Base-by-base conservation (phyloP, 495 filamentous ascomycete genomes). In the Penicillium atrosanguineum region DNA sequence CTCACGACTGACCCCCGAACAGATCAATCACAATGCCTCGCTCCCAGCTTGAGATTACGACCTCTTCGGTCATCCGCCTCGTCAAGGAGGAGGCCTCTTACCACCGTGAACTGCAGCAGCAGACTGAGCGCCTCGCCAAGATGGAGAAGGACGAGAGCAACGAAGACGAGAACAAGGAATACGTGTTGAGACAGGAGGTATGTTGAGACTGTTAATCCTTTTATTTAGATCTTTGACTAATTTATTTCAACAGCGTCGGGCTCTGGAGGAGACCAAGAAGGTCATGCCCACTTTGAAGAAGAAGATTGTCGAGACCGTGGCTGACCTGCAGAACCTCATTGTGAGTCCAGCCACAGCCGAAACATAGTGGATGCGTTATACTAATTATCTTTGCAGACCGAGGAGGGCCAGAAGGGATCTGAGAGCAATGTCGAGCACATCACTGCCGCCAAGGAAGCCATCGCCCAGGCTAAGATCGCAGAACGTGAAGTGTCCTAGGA, bases 11-110 rank as follows among this genome's bases (percentile, higher is more conserved):
- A 50, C 48, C 16, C 31, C 23, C 39, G 7, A 19, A 39, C 39
- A 55, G 49, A 53, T 49, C 21, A 20, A 37, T 39, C 49, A 68
- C 14, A 43, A 95, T 93, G 89, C 77, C 86, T 7, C 88, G 88
- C 29, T 84, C 87, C 9, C 80, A 81, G 58, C 79, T 96, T 52
- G 73, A 82, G 43, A 90, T 94, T 58, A 78, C 82, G 44, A 91
- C 87, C 16, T 82, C 83, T 43, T 81, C 86, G 19, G 78, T 97
- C 60, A 74, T 82, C 59, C 90, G 93, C 48, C 79, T 97, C 45
- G 82, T 96, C 49, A 96, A 96, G 69, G 94, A 98, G 69, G 90
- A 96, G 64, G 76, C 79, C 31, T 91, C 84, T 67, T 97, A 98
- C 74, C 88, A 90, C 71, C 85, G 86, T 59, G 94, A 98, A 64